These are phyloP conservation scores for Trebouxia sp. DNA, from an alignment of 139 green algal genomes.

Conservation along the genomic window DNA sequence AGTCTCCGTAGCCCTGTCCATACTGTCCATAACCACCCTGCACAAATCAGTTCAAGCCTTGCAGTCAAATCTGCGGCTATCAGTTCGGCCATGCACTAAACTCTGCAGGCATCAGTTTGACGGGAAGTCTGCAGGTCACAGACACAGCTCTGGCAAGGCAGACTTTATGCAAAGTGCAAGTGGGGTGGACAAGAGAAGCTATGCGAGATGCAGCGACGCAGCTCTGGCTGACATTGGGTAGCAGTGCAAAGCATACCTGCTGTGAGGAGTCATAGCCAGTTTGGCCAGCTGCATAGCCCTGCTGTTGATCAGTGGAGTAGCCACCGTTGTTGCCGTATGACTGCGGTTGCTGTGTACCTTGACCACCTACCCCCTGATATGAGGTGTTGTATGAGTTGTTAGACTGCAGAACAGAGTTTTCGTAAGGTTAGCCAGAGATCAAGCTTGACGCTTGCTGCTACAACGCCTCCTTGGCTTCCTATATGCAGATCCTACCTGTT, in stretches of 20 bases:
- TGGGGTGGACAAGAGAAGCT: no score
- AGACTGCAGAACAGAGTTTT: not conserved
- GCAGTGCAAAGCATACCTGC: no score
- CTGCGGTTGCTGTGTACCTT: not conserved
- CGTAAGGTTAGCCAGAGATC: not conserved
- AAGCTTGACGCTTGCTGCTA: no score
- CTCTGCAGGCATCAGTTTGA: not conserved
- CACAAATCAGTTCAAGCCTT: not conserved
- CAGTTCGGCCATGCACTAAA: no score
- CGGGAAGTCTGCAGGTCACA: no score
- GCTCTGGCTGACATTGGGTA: no score
- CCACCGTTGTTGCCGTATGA: not conserved
- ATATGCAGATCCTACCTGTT: no score
- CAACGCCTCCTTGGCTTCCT: no score
- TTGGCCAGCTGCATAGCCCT: not conserved
- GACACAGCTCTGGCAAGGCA: no score
- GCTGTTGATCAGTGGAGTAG: conserved; percentile 9
- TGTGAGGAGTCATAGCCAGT: not conserved
- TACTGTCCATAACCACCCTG: not conserved
- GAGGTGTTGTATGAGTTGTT: not conserved
- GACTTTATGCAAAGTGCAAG: no score
- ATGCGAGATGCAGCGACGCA: no score
- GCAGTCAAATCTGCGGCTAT: no score
- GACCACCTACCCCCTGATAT: not conserved
- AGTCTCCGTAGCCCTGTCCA: not conserved